Conservation (phyloP, 139 green algal genomes). For the Picochlorum sp. region DNA sequence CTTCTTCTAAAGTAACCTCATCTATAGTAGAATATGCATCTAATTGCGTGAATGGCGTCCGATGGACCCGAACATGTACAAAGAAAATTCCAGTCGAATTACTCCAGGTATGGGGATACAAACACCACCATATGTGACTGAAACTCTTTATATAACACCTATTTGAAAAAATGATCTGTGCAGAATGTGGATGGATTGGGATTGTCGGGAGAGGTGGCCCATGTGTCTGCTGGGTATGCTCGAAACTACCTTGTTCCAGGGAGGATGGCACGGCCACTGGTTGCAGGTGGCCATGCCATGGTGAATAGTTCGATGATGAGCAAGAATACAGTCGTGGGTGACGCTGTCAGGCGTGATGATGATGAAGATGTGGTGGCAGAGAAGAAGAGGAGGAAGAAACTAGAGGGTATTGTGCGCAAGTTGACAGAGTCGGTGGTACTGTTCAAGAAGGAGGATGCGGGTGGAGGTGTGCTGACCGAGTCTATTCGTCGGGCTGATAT, state of each 20-base stretch:
- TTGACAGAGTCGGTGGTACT: background rate
- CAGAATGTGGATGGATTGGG: slow-evolving; percentile 25
- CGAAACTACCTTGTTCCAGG: slow-evolving; percentile 28
- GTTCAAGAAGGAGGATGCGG: background rate
- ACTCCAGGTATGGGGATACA: no score
- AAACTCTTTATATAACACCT: no score
- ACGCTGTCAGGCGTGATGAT: background rate
- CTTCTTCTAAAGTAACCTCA: no score
- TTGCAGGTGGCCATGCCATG: background rate
- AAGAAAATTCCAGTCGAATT: no score
- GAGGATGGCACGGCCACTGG: background rate
- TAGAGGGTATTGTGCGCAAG: slow-evolving; percentile 9
- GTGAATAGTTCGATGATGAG: no score
- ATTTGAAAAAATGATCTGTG: background rate
- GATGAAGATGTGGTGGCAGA: background rate
- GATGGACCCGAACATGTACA: no score
- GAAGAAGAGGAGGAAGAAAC: background rate
- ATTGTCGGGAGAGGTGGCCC: background rate
- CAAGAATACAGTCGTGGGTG: background rate
- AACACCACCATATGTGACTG: no score
- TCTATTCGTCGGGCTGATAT: slow-evolving; percentile 18
- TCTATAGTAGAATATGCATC: background rate
- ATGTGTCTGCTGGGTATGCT: slow-evolving; percentile 19
- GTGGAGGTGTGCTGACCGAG: slow-evolving; percentile 1
- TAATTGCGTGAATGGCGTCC: no score